Percentiles rank a stretch among this genome's conserved stretches.
Evolutionary conservation across 2,329 filamentous ascomycete genomes (phyloP).

Genomic region (Zymoseptoria crescenta): DNA sequence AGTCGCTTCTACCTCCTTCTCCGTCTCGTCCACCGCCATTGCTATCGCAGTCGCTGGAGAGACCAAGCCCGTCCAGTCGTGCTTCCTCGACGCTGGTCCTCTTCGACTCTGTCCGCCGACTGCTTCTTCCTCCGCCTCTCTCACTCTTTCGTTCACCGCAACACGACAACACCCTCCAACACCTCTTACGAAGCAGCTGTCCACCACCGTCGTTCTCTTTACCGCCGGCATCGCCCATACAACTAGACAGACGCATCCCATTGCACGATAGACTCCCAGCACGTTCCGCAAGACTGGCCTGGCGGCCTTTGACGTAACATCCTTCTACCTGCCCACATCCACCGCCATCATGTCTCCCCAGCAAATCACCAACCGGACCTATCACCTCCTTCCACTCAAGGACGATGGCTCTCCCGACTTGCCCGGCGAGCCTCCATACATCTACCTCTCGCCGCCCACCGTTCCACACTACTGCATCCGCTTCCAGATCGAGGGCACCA

Average conservation of each 20-base stretch:
- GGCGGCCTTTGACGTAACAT: constrained; percentile 5
- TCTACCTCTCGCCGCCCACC: constrained; percentile 75
- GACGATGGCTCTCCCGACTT: constrained; percentile 90
- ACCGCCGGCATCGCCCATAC: background rate
- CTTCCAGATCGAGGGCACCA: constrained; percentile 88
- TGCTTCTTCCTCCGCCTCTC: background rate
- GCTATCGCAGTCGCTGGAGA: no score
- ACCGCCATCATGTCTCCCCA: constrained; percentile 29
- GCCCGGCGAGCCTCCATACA: constrained; percentile 64
- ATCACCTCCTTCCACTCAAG: constrained; percentile 84
- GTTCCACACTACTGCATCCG: constrained; percentile 68
- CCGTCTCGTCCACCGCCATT: no score
- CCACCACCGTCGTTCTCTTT: background rate
- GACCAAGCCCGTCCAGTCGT: no score
- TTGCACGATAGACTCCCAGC: constrained; percentile 1
- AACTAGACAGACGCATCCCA: constrained; percentile 1
- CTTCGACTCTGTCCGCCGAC: no score
- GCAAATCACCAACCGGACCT: constrained; percentile 34
- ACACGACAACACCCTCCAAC: background rate
- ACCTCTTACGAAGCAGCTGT: background rate
- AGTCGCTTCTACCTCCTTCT: no score
- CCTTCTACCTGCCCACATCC: constrained; percentile 4
- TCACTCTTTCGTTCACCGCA: background rate
- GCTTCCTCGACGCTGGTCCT: no score
- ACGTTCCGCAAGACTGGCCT: constrained; percentile 3